phyloP scores from a whole-genome alignment of 805 yeast species.

The Saturnispora serradocipensis region DNA sequence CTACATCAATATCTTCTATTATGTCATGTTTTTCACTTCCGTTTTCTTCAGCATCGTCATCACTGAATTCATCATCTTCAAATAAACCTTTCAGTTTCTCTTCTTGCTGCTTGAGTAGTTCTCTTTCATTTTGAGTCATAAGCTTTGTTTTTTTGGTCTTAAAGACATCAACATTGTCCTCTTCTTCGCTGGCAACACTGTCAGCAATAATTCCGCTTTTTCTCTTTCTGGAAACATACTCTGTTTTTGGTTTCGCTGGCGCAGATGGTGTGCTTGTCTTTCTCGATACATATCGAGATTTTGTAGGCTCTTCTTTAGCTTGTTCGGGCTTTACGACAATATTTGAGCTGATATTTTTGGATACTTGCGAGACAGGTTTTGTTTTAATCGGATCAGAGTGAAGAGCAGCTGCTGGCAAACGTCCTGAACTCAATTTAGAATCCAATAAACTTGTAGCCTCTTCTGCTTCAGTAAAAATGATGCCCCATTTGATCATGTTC shows the following conservation, averaged over 20 bases:
- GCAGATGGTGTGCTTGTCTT: slow-evolving; percentile 14
- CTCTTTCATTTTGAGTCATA: slow-evolving; percentile 8
- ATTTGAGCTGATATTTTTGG: not conserved
- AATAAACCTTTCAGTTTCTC: slow-evolving; percentile 14
- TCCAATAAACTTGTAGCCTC: not conserved
- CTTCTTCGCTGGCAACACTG: slow-evolving; percentile 3
- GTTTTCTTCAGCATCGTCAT: slow-evolving; percentile 1
- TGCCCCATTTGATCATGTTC: slow-evolving; percentile 20
- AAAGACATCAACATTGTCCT: not conserved
- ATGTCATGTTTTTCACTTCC: slow-evolving; percentile 3
- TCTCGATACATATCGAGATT: slow-evolving; percentile 15
- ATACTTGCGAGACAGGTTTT: not conserved
- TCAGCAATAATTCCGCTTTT: slow-evolving; percentile 10
- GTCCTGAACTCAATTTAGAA: not conserved
- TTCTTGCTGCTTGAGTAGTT: slow-evolving; percentile 7
- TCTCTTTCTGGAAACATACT: slow-evolving; percentile 7
- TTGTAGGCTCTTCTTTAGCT: slow-evolving; percentile 1
- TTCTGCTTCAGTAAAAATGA: slow-evolving; percentile 15
- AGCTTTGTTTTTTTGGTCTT: slow-evolving; percentile 16
- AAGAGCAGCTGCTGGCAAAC: not conserved
- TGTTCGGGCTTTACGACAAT: not conserved
- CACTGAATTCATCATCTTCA: slow-evolving; percentile 16
- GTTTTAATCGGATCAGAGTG: not conserved
- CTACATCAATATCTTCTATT: slow-evolving; percentile 9
- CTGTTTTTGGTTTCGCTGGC: slow-evolving; percentile 7